phyloP scores from a whole-genome alignment of 2,329 filamentous ascomycete genomes.

The Pseudogymnoascus sp. region DNA sequence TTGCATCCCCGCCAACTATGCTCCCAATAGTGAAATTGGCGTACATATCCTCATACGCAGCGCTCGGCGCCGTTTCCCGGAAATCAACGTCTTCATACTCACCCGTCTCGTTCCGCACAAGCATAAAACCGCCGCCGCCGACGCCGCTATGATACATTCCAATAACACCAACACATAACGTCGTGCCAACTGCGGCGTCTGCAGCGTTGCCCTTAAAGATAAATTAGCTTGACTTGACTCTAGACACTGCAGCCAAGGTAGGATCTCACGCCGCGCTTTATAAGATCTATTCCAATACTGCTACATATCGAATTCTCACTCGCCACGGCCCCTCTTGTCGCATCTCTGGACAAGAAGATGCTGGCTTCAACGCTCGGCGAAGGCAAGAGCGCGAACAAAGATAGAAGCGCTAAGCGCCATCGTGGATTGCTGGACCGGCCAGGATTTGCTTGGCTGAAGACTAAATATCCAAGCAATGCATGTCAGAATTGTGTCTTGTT shows the following conservation, averaged over 20 bases:
- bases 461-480: neutral
- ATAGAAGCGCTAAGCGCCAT: slow-evolving; percentile 8
- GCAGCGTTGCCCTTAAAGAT: slow-evolving; percentile 55
- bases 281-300: slow-evolving; percentile 40
- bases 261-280: slow-evolving; percentile 37
- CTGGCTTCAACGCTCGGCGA: slow-evolving; percentile 36
- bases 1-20: slow-evolving; percentile 62
- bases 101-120: slow-evolving; percentile 65
- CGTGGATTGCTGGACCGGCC: neutral
- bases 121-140: slow-evolving; percentile 83
- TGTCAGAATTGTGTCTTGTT: neutral
- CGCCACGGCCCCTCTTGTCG: slow-evolving; percentile 38
- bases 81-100: slow-evolving; percentile 83
- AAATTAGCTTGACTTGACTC: slow-evolving; percentile 19
- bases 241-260: neutral
- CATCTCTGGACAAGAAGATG: slow-evolving; percentile 17
- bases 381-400: slow-evolving; percentile 35
- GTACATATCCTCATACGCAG: slow-evolving; percentile 80
- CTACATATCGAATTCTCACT: slow-evolving; percentile 46
- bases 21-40: slow-evolving; percentile 58
- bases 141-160: slow-evolving; percentile 76
- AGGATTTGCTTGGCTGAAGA: neutral
- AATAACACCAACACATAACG: slow-evolving; percentile 65
- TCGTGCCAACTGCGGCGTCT: slow-evolving; percentile 65
- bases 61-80: slow-evolving; percentile 75